Percentiles rank a stretch among this genome's conserved stretches.
Conservation (phyloP, 2,329 filamentous ascomycete genomes). For the Fusarium marasasianum region DNA sequence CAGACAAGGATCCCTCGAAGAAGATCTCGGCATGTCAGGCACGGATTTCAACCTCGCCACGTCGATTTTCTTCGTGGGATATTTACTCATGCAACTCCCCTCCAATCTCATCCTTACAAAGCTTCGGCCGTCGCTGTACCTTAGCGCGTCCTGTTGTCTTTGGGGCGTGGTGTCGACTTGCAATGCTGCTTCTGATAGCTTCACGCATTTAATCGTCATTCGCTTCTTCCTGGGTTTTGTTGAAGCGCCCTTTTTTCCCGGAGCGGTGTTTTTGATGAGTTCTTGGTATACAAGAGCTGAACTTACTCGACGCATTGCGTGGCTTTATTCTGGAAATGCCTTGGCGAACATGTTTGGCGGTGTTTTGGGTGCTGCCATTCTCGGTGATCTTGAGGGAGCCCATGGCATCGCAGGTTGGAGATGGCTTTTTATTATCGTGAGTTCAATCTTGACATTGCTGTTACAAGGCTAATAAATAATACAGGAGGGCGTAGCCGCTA, state of each 20-base stretch:
- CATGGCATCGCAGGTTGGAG: constrained; percentile 69
- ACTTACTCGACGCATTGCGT: constrained; percentile 67
- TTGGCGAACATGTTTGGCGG: constrained; percentile 63
- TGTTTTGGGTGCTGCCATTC: constrained; percentile 59
- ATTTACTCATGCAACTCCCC: constrained; percentile 69
- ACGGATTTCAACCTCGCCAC: constrained; percentile 69
- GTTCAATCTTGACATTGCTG: background rate
- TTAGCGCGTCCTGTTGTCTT: constrained; percentile 57
- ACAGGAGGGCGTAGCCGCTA: constrained; percentile 52
- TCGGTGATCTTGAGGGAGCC: constrained; percentile 55
- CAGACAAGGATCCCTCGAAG: constrained; percentile 61
- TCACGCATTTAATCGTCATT: constrained; percentile 54
- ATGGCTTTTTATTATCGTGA: constrained; percentile 71
- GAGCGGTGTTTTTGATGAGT: constrained; percentile 57
- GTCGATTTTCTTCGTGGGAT: constrained; percentile 69
- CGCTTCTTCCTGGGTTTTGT: constrained; percentile 56
- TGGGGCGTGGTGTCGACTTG: constrained; percentile 54
- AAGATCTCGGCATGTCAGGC: constrained; percentile 62
- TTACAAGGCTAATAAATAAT: background rate
- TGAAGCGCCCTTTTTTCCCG: constrained; percentile 63
- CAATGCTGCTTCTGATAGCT: constrained; percentile 58
- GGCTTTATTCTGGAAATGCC: constrained; percentile 66
- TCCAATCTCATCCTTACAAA: constrained; percentile 67
- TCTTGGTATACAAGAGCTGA: constrained; percentile 57
- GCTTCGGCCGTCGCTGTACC: constrained; percentile 62